Conservation (phyloP, 2,329 filamentous ascomycete species). For the Trichophyton mentagrophytes region DNA sequence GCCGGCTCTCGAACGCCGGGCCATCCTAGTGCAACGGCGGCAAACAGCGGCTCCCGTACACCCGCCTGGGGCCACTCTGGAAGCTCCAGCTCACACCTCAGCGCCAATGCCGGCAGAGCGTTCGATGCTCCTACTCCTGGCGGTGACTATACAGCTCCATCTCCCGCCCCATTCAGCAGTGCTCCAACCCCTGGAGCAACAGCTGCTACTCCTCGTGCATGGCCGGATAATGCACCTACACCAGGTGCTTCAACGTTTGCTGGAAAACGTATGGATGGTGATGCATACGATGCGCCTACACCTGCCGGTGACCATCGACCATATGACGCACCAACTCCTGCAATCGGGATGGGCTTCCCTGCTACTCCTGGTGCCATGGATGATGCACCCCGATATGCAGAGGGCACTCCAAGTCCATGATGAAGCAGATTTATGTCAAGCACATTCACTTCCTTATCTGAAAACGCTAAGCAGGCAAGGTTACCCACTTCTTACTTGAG, state of each 20-base stretch:
- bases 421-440: neutral
- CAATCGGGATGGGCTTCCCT: conserved; percentile 23
- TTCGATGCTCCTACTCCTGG: conserved; percentile 68
- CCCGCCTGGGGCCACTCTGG: conserved; percentile 30
- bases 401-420: conserved; percentile 32
- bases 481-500: no score
- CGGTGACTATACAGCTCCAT: conserved; percentile 52
- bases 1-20: conserved; percentile 66
- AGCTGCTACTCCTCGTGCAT: conserved; percentile 40
- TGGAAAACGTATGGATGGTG: conserved; percentile 14
- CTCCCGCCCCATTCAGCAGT: conserved; percentile 42
- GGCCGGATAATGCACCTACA: conserved; percentile 34
- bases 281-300: conserved; percentile 27
- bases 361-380: conserved; percentile 29
- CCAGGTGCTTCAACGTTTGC: conserved; percentile 29
- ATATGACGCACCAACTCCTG: conserved; percentile 40
- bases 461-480: no score
- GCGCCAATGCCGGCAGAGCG: conserved; percentile 23
- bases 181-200: conserved; percentile 59
- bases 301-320: conserved; percentile 26
- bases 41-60: conserved; percentile 28
- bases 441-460: no score
- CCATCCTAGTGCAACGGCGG: conserved; percentile 45
- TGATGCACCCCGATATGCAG: conserved; percentile 32
- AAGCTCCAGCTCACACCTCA: conserved; percentile 20